Evolutionary conservation across 2,329 filamentous ascomycete species (phyloP).

Genomic region (Rhexocercosporidium sp.): DNA sequence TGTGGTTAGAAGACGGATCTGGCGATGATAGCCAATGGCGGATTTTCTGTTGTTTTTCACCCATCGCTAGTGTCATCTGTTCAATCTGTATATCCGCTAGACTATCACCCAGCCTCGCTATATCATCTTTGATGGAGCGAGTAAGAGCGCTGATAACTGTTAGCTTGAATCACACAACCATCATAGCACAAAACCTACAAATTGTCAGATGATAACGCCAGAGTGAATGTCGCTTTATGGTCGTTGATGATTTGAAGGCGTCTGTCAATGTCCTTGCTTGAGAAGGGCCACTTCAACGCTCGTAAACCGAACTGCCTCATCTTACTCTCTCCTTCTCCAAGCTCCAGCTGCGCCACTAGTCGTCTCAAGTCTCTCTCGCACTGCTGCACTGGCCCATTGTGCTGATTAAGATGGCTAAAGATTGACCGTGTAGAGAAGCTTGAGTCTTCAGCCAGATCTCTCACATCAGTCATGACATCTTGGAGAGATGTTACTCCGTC

Average conservation of each 20-base stretch:
- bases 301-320: conserved; percentile 19
- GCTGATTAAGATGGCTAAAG: conserved; percentile 12
- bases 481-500: conserved; percentile 8
- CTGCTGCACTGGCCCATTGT: conserved; percentile 11
- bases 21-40: conserved; percentile 29
- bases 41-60: conserved; percentile 10
- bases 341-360: conserved; percentile 13
- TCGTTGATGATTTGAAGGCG: conserved; percentile 14
- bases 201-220: conserved; percentile 15
- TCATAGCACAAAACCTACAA: conserved; percentile 2
- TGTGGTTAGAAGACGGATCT: conserved; percentile 44
- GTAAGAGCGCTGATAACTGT: conserved; percentile 6
- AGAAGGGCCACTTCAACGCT: no score
- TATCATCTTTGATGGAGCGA: conserved; percentile 15
- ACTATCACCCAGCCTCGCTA: background rate
- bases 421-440: conserved; percentile 9
- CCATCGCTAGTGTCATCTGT: background rate
- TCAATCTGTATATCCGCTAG: background rate
- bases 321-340: conserved; percentile 2
- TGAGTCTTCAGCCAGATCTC: conserved; percentile 8
- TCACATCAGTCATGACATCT: background rate
- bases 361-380: conserved; percentile 14
- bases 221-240: conserved; percentile 6
- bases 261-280: conserved; percentile 4
- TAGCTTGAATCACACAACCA: conserved; percentile 13